Percentiles rank a stretch among this genome's conserved stretches.
Conservation (phyloP, 225 moss, liverwort and hornwort genomes). For the Pleurozium schreberi region DNA sequence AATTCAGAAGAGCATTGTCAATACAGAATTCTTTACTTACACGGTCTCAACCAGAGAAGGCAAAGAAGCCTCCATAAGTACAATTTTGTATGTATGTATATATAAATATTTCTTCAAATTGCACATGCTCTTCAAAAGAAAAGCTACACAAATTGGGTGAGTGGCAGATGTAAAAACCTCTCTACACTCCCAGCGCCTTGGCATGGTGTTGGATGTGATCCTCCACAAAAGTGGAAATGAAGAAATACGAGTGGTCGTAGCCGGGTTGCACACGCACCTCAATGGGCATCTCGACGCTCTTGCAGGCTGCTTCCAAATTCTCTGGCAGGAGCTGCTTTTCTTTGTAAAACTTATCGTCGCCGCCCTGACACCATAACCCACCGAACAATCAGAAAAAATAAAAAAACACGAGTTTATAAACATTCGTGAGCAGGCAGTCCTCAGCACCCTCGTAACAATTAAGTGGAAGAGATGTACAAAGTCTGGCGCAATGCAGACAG, state of each 20-base stretch:
- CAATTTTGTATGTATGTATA: not conserved
- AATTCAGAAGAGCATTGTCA: not conserved
- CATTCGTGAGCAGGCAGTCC: not conserved
- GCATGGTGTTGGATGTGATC: constrained; percentile 71
- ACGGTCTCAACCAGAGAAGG: not conserved
- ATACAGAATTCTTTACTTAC: not conserved
- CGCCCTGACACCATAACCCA: constrained; percentile 39
- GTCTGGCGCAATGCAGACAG: not conserved
- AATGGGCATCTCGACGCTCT: constrained; percentile 31
- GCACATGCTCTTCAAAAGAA: not conserved
- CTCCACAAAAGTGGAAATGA: constrained; percentile 65
- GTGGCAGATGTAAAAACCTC: not conserved
- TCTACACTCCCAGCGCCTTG: constrained; percentile 36
- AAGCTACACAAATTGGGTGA: not conserved
- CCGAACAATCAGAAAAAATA: not conserved
- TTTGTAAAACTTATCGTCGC: constrained; percentile 45
- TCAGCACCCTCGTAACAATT: not conserved
- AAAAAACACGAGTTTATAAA: no score
- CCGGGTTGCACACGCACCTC: constrained; percentile 56
- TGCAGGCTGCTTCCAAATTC: constrained; percentile 55
- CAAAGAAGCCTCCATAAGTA: not conserved
- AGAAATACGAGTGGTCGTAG: constrained; percentile 84
- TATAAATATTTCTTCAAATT: not conserved
- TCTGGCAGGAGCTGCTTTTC: constrained; percentile 67
- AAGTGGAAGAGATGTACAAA: not conserved